Conservation (phyloP, 495 filamentous ascomycete genomes). For the Trichocladium antarcticum region DNA sequence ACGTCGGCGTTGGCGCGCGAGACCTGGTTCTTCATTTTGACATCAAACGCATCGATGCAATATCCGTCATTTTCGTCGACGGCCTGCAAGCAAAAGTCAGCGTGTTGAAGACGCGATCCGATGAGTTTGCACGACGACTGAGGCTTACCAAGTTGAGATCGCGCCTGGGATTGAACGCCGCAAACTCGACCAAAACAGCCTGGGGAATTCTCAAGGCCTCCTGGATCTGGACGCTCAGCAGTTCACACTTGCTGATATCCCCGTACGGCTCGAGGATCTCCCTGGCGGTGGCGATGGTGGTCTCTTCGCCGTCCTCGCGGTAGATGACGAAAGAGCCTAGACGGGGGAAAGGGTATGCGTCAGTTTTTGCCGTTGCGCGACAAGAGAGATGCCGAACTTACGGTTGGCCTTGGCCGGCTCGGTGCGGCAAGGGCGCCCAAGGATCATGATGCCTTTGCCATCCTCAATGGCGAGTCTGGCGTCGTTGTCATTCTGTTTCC, state of each 20-base stretch:
- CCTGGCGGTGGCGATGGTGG: conserved; percentile 35
- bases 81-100: conserved; percentile 16
- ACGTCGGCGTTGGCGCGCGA: conserved; percentile 20
- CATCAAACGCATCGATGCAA: conserved; percentile 27
- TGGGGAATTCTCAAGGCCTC: conserved; percentile 26
- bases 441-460: conserved; percentile 38
- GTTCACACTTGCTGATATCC: conserved; percentile 24
- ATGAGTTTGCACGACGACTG: neutral
- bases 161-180: conserved; percentile 32
- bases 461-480: conserved; percentile 39
- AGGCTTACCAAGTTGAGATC: conserved; percentile 32
- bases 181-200: conserved; percentile 43
- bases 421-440: conserved; percentile 47
- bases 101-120: conserved; percentile 6
- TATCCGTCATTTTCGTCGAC: conserved; percentile 20
- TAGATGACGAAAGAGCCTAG: conserved; percentile 44
- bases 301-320: conserved; percentile 26
- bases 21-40: conserved; percentile 18
- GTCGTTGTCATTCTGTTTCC: conserved; percentile 28
- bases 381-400: conserved; percentile 24
- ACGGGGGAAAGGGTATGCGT: neutral
- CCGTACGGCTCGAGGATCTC: conserved; percentile 34
- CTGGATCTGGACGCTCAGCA: conserved; percentile 17
- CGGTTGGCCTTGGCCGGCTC: conserved; percentile 48
- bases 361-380: conserved; percentile 5